Evolutionary conservation across 305 asterid species (phyloP).

Genomic region (Fraxinus paxiana): DNA sequence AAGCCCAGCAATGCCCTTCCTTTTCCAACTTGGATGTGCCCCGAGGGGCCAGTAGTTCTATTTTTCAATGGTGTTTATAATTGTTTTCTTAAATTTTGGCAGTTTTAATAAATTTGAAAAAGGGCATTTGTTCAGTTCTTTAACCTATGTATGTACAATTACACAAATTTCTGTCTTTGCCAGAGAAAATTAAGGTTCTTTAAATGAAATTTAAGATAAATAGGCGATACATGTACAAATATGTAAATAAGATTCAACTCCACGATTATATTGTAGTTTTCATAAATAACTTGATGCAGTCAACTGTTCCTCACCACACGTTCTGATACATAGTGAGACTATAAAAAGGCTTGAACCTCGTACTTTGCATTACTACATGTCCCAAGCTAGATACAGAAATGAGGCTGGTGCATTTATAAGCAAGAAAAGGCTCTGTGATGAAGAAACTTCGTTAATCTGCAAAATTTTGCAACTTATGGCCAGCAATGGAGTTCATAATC

Average conservation of each 20-base stretch:
- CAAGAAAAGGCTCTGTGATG: neutral
- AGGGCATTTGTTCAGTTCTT: neutral
- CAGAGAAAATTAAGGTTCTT: neutral
- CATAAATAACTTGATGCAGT: neutral
- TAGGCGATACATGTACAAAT: neutral
- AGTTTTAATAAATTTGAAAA: neutral
- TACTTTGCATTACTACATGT: neutral
- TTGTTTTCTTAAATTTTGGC: neutral
- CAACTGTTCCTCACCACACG: neutral
- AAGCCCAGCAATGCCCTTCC: too few species aligned
- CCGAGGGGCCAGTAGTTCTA: neutral
- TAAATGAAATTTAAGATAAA: neutral
- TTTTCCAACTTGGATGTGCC: too few species aligned
- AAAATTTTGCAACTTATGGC: conserved; percentile 46
- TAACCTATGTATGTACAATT: neutral
- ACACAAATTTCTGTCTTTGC: neutral
- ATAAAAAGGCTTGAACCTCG: neutral
- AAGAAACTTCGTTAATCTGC: conserved; percentile 19
- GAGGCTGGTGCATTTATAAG: neutral
- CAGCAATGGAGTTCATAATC: conserved; percentile 80
- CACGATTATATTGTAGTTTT: neutral
- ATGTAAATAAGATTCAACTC: neutral
- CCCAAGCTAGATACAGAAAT: neutral
- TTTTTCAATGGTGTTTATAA: neutral
- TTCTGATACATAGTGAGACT: neutral